A percentile compares a stretch with the other conserved stretches of the same genome.
Conservation (phyloP, 73 alveolate genomes). For the Paramecium biaurelia region DNA sequence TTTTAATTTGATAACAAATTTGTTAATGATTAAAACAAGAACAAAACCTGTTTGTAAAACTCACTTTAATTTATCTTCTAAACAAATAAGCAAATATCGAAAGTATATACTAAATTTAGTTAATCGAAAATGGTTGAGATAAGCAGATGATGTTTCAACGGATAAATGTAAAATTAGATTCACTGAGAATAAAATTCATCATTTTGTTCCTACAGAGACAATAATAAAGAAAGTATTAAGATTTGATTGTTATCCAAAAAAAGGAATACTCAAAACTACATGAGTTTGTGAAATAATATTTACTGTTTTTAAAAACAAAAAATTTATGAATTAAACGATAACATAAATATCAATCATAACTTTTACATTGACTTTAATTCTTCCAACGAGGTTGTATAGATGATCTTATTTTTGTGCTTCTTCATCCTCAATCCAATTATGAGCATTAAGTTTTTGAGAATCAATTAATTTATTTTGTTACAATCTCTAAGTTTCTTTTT, state of each 20-base stretch:
- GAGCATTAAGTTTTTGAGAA: slow-evolving; percentile 85
- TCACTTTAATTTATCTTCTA: slow-evolving; percentile 12
- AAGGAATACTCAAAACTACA: not conserved
- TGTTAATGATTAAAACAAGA: slow-evolving; percentile 40
- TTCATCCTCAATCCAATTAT: slow-evolving; percentile 94
- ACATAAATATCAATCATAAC: slow-evolving; percentile 18
- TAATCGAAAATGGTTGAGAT: not conserved
- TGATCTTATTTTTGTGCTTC: slow-evolving; percentile 91
- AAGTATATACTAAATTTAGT: not conserved
- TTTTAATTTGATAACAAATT: not conserved
- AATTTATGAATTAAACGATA: not conserved
- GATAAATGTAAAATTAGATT: not conserved
- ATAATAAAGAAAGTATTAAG: not conserved
- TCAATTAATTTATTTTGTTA: slow-evolving; percentile 91
- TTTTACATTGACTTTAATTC: not conserved
- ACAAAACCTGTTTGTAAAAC: slow-evolving; percentile 22
- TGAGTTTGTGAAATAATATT: not conserved
- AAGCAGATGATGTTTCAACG: not conserved
- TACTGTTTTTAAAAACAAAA: not conserved
- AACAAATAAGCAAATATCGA: not conserved
- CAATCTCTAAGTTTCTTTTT: slow-evolving; percentile 85
- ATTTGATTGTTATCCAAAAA: not conserved
- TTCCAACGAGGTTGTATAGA: slow-evolving; percentile 95
- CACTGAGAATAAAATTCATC: not conserved
- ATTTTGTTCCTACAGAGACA: not conserved